These are phyloP conservation scores for Beauveria caledonica DNA, from an alignment of 2,329 filamentous ascomycete species.

Conservation along the genomic window DNA sequence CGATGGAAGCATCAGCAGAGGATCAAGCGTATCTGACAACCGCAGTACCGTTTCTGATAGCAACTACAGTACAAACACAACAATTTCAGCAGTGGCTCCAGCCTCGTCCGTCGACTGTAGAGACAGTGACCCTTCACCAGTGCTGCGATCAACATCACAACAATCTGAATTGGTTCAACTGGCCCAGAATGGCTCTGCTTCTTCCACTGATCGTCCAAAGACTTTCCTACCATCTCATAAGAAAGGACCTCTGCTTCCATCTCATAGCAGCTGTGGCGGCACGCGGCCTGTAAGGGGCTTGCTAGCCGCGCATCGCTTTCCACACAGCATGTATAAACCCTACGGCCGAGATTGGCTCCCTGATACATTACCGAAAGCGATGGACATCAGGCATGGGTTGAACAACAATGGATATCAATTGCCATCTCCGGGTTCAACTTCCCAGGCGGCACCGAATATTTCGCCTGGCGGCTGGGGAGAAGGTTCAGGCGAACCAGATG, in stretches of 20 bases:
- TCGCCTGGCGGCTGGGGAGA: neutral
- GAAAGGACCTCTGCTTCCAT: neutral
- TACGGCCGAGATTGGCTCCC: neutral
- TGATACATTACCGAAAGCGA: neutral
- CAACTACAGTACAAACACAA: neutral
- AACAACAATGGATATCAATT: neutral
- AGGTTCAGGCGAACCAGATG: neutral
- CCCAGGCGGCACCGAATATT: neutral
- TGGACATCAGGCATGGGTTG: neutral
- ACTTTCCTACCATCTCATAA: neutral
- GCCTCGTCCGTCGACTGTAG: neutral
- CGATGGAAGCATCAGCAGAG: neutral
- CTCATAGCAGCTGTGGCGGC: neutral
- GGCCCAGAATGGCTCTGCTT: neutral
- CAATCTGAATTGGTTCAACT: neutral
- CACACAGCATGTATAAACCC: neutral
- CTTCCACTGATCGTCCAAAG: neutral
- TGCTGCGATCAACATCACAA: neutral
- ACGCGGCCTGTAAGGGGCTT: too few relatives aligned
- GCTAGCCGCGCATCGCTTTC: neutral
- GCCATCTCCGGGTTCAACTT: neutral
- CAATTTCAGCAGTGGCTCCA: neutral
- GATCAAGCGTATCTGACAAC: neutral
- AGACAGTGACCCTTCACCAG: neutral
- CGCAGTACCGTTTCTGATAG: neutral